These are phyloP conservation scores for Phycomyces nitens DNA, from an alignment of 192 early-diverging fungal genomes.

Conservation along the genomic window DNA sequence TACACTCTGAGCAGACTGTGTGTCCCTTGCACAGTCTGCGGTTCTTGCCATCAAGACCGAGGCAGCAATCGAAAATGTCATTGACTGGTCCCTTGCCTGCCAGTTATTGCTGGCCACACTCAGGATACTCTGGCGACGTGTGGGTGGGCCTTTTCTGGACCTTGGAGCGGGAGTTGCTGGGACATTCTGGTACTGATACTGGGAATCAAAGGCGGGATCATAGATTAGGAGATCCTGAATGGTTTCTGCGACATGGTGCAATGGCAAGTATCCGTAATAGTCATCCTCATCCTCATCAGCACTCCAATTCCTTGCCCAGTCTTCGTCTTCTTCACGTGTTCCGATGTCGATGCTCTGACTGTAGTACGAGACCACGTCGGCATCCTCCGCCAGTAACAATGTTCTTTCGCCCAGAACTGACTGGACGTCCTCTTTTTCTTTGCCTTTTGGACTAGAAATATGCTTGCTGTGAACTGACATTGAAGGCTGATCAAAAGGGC, in stretches of 20 bases:
- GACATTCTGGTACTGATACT: neutral
- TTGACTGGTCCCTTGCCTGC: neutral
- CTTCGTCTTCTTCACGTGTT: neutral
- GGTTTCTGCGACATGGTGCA: neutral
- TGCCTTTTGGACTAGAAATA: too few relatives aligned
- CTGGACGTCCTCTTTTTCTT: too few relatives aligned
- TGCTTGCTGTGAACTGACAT: too few relatives aligned
- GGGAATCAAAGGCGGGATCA: neutral
- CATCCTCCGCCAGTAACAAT: neutral
- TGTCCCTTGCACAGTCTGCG: neutral
- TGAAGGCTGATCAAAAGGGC: too few relatives aligned
- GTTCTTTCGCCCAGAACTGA: neutral
- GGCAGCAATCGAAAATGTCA: neutral
- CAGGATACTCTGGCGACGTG: neutral
- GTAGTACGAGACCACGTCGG: neutral
- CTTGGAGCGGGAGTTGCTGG: neutral
- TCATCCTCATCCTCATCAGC: neutral
- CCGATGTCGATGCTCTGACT: neutral
- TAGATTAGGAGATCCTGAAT: neutral
- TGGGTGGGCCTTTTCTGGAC: neutral
- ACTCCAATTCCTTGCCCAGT: neutral
- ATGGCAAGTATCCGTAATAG: neutral
- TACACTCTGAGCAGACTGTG: constrained; percentile 11
- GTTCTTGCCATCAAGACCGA: neutral
- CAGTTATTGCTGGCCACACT: neutral